Conservation (phyloP, 1,284 basidiomycete genomes). For the Trichosporon sp. region DNA sequence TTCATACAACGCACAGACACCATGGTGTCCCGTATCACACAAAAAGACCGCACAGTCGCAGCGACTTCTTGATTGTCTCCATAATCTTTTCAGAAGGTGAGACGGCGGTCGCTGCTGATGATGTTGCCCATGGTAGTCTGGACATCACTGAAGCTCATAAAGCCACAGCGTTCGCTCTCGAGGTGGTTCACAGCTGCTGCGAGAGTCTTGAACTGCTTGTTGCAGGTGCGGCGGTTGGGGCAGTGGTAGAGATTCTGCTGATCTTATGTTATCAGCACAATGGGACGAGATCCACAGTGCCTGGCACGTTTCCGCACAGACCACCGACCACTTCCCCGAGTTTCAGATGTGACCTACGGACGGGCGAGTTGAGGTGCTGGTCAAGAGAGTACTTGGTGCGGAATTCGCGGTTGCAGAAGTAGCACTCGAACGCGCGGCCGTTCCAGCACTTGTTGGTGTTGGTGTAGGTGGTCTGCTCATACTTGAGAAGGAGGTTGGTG, state of each 20-base stretch:
- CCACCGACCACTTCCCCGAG: background rate
- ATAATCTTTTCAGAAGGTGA: conserved; percentile 6
- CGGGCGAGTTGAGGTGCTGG: conserved; percentile 1
- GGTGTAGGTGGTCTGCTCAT: background rate
- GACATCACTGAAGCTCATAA: conserved; percentile 5
- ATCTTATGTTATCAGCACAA: background rate
- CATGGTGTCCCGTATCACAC: no score
- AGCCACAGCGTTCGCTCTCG: conserved; percentile 12
- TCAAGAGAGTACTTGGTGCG: background rate
- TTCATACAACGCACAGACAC: no score
- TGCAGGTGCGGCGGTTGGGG: conserved; percentile 3
- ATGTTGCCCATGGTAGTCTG: conserved; percentile 1
- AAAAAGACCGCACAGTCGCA: no score
- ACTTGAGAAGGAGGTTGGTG: conserved; percentile 6
- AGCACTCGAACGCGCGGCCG: background rate
- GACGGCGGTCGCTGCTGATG: conserved; percentile 2
- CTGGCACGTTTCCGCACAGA: background rate
- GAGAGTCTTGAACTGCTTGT: conserved; percentile 6
- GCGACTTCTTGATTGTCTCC: no score
- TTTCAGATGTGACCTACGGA: background rate
- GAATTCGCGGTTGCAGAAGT: background rate
- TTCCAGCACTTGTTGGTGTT: background rate
- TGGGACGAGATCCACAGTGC: background rate
- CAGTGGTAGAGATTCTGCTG: conserved; percentile 11
- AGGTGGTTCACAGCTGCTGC: conserved; percentile 8